Percentiles rank a stretch among this genome's conserved stretches.
phyloP scores from a whole-genome alignment of 371 early-diverging fungal species.

The Rhizopus delemar region DNA sequence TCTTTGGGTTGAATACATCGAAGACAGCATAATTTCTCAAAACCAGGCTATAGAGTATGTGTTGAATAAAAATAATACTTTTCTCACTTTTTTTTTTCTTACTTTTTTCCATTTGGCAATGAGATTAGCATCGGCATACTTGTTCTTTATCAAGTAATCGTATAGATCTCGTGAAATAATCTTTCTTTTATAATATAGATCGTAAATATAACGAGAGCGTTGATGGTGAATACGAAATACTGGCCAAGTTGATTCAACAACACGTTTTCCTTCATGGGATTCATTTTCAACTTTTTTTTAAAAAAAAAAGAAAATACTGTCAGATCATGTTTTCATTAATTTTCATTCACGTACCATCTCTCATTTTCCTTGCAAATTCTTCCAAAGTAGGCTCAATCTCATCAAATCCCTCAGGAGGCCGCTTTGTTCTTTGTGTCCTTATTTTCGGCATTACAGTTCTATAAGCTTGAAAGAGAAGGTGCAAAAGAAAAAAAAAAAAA shows the following conservation, averaged over 20 bases:
- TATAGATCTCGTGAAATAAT: slow-evolving; percentile 92
- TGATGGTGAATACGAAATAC: slow-evolving; percentile 98
- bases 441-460: slow-evolving; percentile 72
- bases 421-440: slow-evolving; percentile 72
- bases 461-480: too few species aligned
- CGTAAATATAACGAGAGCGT: slow-evolving; percentile 94
- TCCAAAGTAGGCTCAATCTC: slow-evolving; percentile 92
- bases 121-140: slow-evolving; percentile 90
- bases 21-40: slow-evolving; percentile 97
- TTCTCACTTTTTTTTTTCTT: neutral
- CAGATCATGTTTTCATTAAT: neutral
- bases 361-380: slow-evolving; percentile 93
- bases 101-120: slow-evolving; percentile 99
- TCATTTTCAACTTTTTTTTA: slow-evolving; percentile 93
- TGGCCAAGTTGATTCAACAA: slow-evolving; percentile 92
- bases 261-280: slow-evolving; percentile 92
- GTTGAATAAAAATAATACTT: neutral
- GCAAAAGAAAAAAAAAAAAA: too few species aligned
- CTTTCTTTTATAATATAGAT: slow-evolving; percentile 92
- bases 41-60: slow-evolving; percentile 74
- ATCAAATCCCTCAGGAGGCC: slow-evolving; percentile 94
- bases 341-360: slow-evolving; percentile 76
- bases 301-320: slow-evolving; percentile 3
- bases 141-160: slow-evolving; percentile 88
- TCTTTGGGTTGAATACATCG: slow-evolving; percentile 96